Percentiles rank a stretch among this genome's conserved stretches.
These are phyloP conservation scores for Escallonia rubra DNA, from an alignment of 129 eudicot species.

Conservation along the genomic window DNA sequence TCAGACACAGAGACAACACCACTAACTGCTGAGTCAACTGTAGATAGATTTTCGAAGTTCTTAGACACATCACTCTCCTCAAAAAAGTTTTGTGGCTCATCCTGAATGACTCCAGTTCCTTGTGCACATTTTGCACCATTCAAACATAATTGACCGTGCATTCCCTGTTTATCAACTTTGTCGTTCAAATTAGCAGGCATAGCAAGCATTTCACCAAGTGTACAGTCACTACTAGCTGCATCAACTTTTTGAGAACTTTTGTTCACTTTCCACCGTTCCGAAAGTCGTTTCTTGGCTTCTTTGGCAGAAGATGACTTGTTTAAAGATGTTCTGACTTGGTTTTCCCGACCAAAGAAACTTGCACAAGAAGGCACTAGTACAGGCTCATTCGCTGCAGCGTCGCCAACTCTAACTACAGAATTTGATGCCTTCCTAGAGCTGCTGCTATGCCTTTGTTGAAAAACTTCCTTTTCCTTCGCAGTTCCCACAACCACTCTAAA, in stretches of 20 bases:
- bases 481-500: background rate
- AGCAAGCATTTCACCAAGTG: constrained; percentile 20
- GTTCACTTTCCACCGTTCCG: constrained; percentile 30
- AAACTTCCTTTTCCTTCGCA: constrained; percentile 9
- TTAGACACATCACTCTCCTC: constrained; percentile 6
- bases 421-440: constrained; percentile 4
- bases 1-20: constrained; percentile 1
- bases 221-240: constrained; percentile 10
- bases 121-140: background rate
- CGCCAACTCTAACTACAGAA: constrained; percentile 10
- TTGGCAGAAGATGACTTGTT: constrained; percentile 11
- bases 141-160: background rate
- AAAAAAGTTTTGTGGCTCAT: constrained; percentile 9
- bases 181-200: constrained; percentile 7
- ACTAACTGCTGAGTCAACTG: background rate
- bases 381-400: constrained; percentile 1
- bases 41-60: constrained; percentile 5
- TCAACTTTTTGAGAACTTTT: constrained; percentile 21
- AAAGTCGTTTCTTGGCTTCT: constrained; percentile 32
- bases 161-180: background rate
- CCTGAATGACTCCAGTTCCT: constrained; percentile 3
- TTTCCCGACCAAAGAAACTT: background rate
- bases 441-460: constrained; percentile 5
- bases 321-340: background rate
- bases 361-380: constrained; percentile 7